These are phyloP conservation scores for Pythium phragmitis DNA, from an alignment of 352 stramenopile genomes.

Conservation along the genomic window DNA sequence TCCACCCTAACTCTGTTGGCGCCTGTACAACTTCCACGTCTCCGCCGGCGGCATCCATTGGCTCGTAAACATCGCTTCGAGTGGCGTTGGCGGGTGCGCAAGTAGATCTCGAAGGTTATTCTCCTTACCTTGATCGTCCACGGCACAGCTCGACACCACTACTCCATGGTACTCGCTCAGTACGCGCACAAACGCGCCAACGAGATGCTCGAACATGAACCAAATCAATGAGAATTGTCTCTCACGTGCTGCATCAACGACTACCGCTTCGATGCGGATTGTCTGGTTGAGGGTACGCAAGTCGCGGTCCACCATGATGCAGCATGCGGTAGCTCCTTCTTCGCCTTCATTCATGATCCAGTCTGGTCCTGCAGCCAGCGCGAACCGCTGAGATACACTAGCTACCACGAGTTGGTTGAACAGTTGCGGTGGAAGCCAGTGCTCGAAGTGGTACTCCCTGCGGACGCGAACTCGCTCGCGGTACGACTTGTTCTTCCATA, in stretches of 20 bases:
- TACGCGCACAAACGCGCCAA: slow-evolving; percentile 1
- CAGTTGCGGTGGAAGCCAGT: slow-evolving; percentile 12
- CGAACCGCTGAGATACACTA: not conserved
- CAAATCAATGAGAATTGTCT: not conserved
- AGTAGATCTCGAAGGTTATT: not conserved
- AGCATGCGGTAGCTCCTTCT: not conserved
- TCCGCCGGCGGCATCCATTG: slow-evolving; percentile 5
- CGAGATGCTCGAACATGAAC: not conserved
- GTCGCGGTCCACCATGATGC: slow-evolving; percentile 9
- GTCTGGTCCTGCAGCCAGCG: not conserved
- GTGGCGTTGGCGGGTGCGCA: not conserved
- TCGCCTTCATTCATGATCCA: not conserved
- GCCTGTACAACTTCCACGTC: not conserved
- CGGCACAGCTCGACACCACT: not conserved
- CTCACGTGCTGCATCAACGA: not conserved
- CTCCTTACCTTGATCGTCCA: not conserved
- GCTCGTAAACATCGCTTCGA: not conserved
- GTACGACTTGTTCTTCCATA: not conserved
- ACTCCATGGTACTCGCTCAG: not conserved
- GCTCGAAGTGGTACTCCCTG: slow-evolving; percentile 25
- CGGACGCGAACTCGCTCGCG: slow-evolving; percentile 1
- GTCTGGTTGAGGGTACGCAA: not conserved
- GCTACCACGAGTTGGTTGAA: slow-evolving; percentile 24
- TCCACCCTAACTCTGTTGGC: no score
- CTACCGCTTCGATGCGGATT: slow-evolving; percentile 11